phyloP scores from a whole-genome alignment of 331 rosid genomes.

The Erythrophleum ivorense region DNA sequence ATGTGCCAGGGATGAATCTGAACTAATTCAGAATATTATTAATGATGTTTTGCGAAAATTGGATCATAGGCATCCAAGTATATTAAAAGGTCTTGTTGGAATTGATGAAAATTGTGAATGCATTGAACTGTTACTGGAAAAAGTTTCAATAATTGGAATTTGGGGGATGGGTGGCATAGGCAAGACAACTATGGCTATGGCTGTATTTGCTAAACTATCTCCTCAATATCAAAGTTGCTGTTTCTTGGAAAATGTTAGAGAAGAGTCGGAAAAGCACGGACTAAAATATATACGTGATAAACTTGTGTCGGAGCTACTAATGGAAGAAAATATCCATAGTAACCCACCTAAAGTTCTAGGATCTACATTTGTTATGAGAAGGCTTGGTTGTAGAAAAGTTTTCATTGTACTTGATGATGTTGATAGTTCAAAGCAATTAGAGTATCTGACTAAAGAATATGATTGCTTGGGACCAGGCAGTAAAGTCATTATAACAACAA shows the following conservation, averaged over 20 bases:
- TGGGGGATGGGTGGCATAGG: slow-evolving; percentile 1
- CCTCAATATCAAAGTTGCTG: not conserved
- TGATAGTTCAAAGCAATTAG: not conserved
- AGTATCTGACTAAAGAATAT: not conserved
- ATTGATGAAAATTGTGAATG: not conserved
- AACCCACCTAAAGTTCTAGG: too few relatives aligned
- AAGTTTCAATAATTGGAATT: not conserved
- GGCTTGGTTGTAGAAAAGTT: not conserved
- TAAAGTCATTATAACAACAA: slow-evolving; percentile 28
- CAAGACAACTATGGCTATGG: slow-evolving; percentile 3
- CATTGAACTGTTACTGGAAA: not conserved
- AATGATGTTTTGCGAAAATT: not conserved
- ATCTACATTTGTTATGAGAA: not conserved
- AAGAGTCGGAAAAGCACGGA: not conserved
- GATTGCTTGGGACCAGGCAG: not conserved
- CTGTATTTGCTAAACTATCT: not conserved
- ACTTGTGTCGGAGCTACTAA: not conserved
- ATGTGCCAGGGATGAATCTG: not conserved
- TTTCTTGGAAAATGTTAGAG: not conserved
- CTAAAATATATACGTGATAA: not conserved
- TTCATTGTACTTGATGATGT: slow-evolving; percentile 38
- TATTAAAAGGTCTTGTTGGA: not conserved
- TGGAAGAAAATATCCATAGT: not conserved
- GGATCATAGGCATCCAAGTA: not conserved
- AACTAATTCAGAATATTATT: not conserved